Conservation (phyloP, 352 stramenopile species). For the Thalassiosira hispida region DNA sequence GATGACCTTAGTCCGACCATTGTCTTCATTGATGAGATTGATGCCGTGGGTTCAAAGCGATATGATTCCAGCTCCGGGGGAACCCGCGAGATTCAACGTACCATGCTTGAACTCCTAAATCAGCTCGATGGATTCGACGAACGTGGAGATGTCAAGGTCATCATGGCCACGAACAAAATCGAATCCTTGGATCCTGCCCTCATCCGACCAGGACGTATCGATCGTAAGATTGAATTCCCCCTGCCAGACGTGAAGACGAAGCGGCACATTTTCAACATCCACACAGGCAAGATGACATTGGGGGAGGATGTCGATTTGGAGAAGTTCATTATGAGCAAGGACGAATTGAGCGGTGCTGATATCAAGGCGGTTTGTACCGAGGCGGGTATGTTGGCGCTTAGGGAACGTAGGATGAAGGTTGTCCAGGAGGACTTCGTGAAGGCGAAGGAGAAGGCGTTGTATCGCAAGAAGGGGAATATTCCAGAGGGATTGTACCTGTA, state of each 20-base stretch:
- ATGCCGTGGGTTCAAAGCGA: constrained; percentile 98
- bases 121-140: constrained; percentile 99
- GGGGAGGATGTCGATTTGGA: constrained; percentile 99
- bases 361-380: constrained; percentile 99
- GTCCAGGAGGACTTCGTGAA: constrained; percentile 99
- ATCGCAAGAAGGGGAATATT: constrained; percentile 99
- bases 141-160: constrained; percentile 99
- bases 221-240: constrained; percentile 99
- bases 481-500: constrained; percentile 99
- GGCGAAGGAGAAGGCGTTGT: constrained; percentile 99
- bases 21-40: constrained; percentile 99
- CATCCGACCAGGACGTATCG: constrained; percentile 99
- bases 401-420: constrained; percentile 99
- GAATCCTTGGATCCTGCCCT: constrained; percentile 98
- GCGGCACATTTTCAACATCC: constrained; percentile 99
- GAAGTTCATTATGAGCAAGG: constrained; percentile 99
- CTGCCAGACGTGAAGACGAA: constrained; percentile 99
- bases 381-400: constrained; percentile 97
- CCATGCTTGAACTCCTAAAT: constrained; percentile 99
- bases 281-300: constrained; percentile 98
- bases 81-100: constrained; percentile 99
- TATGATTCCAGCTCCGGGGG: constrained; percentile 98
- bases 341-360: constrained; percentile 99
- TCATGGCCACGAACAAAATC: constrained; percentile 99
- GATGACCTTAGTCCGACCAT: constrained; percentile 98